phyloP scores from a whole-genome alignment of 257 asterid species.

The Scutellaria barbata region DNA sequence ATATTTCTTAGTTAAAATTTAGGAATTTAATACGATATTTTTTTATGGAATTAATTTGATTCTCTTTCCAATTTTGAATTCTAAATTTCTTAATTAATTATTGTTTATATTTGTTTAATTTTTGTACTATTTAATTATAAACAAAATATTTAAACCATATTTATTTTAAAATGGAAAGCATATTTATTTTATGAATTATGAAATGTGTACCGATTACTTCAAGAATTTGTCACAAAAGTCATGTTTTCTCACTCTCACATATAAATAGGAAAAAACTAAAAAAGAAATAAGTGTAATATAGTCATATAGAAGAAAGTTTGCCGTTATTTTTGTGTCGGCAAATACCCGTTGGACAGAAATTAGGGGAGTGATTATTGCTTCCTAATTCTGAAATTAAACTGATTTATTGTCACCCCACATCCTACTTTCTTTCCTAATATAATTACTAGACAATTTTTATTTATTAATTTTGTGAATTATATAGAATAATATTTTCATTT shows the following conservation, averaged over 20 bases:
- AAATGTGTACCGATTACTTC: too few species aligned
- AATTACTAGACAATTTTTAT: background rate
- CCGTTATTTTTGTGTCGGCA: conserved; percentile 83
- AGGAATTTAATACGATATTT: too few species aligned
- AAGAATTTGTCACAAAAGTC: background rate
- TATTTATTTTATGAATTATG: too few species aligned
- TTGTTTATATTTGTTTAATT: too few species aligned
- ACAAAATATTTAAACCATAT: too few species aligned
- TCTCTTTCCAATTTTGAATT: too few species aligned
- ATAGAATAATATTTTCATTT: background rate
- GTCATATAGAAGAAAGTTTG: conserved; percentile 16
- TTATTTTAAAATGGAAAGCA: too few species aligned
- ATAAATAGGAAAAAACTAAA: background rate
- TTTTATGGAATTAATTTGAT: too few species aligned
- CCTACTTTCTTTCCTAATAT: conserved; percentile 26
- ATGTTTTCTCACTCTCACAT: conserved; percentile 15
- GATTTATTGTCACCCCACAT: background rate
- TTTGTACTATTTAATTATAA: too few species aligned
- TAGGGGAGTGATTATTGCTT: conserved; percentile 54
- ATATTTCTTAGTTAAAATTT: too few species aligned
- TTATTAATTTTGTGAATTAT: background rate
- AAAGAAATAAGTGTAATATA: conserved; percentile 9
- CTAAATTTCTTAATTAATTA: too few species aligned
- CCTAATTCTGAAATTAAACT: conserved; percentile 44
- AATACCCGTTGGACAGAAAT: conserved; percentile 49